Base-by-base conservation (phyloP, 805 yeast species). In the Sugiyamaella valdiviana region DNA sequence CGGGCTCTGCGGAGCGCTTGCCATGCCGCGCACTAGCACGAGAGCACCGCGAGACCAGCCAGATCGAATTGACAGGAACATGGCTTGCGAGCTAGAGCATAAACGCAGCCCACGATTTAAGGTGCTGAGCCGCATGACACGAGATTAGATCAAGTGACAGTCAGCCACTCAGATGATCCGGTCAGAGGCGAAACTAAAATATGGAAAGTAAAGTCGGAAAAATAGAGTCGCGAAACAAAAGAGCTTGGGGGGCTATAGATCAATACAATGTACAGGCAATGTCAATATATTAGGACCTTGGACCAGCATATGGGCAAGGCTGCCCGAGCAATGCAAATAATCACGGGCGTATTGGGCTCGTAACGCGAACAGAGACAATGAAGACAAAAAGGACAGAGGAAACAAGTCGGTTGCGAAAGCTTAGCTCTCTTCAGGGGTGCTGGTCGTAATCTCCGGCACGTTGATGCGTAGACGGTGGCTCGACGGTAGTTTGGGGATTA, bases 401-500 rank as follows among this genome's bases (percentile, higher is more conserved):
- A 39, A 20, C 5, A 26, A n/a, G 32, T 7, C 3, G 14, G 14
- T 26, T 10, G 32, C 32, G 32, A 26, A 16, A 39, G 22, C 32
- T 39, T 21, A 39, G 42, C 42, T 22, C 16, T 39, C 42, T 16
- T 29, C 37, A 15, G 35, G 46, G 21, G 21, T 6, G 7, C 46
- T 15, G 42, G 29, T 46, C 12, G 53, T 36, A 22, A 48, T 39
- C 17, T 45, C 57, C 20, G 59, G 59, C n/a, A 64, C 62, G 20
- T 59, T 52, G 32, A 66, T 50, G 37, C 71, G 53, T 42, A 67
- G 60, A 19, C 69, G 56, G 57, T 67, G 71, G 43, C 63, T 56
- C 10, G 62, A 50, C 19, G 98, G 96, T 58, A 91, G 75, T 64
- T 91, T 91, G 46, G 99, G 98, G 40, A 91, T 77, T 32, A 91